Evolutionary conservation across 2,329 filamentous ascomycete species (phyloP).

Genomic region (Fusarium illudens): DNA sequence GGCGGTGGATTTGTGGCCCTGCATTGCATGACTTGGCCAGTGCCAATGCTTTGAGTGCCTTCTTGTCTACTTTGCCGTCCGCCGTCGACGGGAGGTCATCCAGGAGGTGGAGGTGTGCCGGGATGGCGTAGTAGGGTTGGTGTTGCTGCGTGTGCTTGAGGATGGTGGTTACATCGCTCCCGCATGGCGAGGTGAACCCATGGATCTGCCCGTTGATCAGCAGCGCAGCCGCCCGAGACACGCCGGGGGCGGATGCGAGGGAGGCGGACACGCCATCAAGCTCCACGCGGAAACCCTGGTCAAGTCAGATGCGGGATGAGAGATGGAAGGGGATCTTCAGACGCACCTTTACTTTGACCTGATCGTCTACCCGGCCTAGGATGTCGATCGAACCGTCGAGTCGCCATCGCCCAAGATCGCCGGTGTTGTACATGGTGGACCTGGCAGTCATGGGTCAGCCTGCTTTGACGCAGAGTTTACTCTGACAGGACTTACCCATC

Average conservation of each 20-base stretch:
- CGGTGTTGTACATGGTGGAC: constrained; percentile 66
- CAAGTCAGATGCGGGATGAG: constrained; percentile 2
- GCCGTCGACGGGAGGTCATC: constrained; percentile 58
- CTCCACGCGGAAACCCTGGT: constrained; percentile 66
- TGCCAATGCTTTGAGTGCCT: constrained; percentile 50
- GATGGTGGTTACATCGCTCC: constrained; percentile 49
- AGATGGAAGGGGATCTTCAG: not conserved
- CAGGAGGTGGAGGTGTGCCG: constrained; percentile 55
- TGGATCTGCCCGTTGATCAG: constrained; percentile 58
- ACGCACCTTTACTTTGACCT: constrained; percentile 66
- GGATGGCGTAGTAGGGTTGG: constrained; percentile 65
- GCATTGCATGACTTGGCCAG: constrained; percentile 8
- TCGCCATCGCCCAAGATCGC: constrained; percentile 65
- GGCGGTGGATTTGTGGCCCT: constrained; percentile 4
- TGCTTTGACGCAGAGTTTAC: not conserved
- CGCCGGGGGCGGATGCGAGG: constrained; percentile 55
- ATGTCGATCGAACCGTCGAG: constrained; percentile 62
- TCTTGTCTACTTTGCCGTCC: constrained; percentile 67
- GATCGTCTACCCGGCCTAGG: constrained; percentile 66
- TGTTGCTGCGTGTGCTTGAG: constrained; percentile 51
- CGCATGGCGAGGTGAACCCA: constrained; percentile 56
- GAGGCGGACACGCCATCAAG: constrained; percentile 65
- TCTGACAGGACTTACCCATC: constrained; percentile 54
- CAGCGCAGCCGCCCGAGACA: constrained; percentile 58
- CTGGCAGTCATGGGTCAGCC: constrained; percentile 38